Base-by-base conservation (phyloP, 2,329 filamentous ascomycete species). In the Aspergillus sp. region DNA sequence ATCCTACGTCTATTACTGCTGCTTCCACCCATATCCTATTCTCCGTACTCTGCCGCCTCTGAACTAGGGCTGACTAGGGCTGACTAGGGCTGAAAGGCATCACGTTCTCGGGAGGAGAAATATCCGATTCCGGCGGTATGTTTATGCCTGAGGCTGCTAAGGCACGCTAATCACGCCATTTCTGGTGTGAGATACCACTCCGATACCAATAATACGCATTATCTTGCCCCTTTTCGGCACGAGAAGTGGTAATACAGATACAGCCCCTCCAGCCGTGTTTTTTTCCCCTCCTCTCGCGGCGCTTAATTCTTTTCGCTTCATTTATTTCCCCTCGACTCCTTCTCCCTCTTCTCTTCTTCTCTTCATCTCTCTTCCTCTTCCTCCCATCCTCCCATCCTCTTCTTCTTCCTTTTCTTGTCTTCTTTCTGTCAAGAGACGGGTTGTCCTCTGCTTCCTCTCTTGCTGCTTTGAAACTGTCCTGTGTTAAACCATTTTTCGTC, bases 331-430 rank as follows among this genome's bases (percentile, higher is more conserved):
- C 42, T 41, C 19, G 19, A 19, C 19, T 19, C 19, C 44, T 43
- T 43, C 36, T 34, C 43, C 35, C 36, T 40, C 45, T 38, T 12
- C 29, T 41, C 43, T 38, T 28, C 35, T 46, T 54, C 47, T 44
- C 54, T 47, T 48, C 38, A 58, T 58, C 57, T 52, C 56, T 57
- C 53, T 57, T 53, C 51, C 52, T 58, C 56, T 53, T 54, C 54
- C 51, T 54, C 51, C 52, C 52, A 52, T 48, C 48, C 52, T 44
- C 50, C 46, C 47, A 48, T 50, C 34, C 44, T 48, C 50, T 53
- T 46, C 47, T 54, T 42, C 47, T 44, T 43, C 47, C 34, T 48
- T 46, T 43, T 42, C 49, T 46, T 42, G 51, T 48, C 41, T 52
- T 33, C 43, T 46, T 49, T 43, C 48, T 41, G 49, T 42, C 51